Percentiles rank a stretch among this genome's conserved stretches.
Conservation (phyloP, 2,329 filamentous ascomycete species). For the Tricladium varicosporioides region DNA sequence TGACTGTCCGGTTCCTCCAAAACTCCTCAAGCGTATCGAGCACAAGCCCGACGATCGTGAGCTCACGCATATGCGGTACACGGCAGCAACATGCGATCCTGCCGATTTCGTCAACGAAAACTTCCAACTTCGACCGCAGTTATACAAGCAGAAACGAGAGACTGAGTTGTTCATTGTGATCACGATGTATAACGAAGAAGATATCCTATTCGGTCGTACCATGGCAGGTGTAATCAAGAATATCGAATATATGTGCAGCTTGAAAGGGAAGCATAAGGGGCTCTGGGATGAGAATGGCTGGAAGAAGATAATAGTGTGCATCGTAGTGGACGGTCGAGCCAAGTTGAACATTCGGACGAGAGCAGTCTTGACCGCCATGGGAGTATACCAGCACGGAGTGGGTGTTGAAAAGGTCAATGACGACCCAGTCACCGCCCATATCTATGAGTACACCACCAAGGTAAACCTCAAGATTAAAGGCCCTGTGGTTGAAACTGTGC, state of each 20-base stretch:
- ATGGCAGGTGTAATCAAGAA: constrained; percentile 71
- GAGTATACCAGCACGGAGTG: constrained; percentile 68
- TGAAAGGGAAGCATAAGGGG: constrained; percentile 54
- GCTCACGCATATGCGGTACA: constrained; percentile 68
- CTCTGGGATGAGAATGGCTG: constrained; percentile 68
- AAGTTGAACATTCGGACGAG: constrained; percentile 66
- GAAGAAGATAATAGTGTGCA: constrained; percentile 73
- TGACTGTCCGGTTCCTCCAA: constrained; percentile 24
- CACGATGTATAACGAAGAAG: constrained; percentile 74
- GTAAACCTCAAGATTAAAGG: constrained; percentile 82
- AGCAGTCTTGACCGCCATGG: constrained; percentile 62
- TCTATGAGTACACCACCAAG: constrained; percentile 60
- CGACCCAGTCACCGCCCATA: constrained; percentile 68
- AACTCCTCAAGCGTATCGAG: constrained; percentile 13
- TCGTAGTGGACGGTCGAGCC: constrained; percentile 67
- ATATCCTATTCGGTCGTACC: constrained; percentile 65
- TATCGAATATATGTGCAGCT: constrained; percentile 67
- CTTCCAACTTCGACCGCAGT: constrained; percentile 65
- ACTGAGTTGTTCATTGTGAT: constrained; percentile 72
- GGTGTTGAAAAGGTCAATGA: constrained; percentile 69
- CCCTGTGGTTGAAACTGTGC: constrained; percentile 78
- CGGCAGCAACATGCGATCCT: constrained; percentile 69
- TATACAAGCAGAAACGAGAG: constrained; percentile 66
- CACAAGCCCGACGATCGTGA: constrained; percentile 25
- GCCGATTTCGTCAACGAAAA: constrained; percentile 62